These are phyloP conservation scores for Colletotrichum ledebouriae DNA, from an alignment of 2,329 filamentous ascomycete genomes.

Conservation along the genomic window DNA sequence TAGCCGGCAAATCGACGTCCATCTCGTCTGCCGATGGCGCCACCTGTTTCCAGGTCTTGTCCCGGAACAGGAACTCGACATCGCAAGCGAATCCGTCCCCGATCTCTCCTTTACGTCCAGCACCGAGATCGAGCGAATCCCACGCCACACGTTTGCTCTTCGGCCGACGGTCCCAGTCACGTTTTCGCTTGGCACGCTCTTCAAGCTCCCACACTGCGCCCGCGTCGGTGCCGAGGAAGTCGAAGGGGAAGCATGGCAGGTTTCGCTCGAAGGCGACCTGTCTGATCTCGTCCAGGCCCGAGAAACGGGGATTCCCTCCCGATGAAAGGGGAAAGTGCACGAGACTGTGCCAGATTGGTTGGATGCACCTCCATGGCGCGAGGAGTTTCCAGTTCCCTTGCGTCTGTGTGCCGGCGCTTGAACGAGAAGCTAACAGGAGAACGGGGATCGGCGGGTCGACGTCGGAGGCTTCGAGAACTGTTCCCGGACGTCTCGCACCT, in stretches of 20 bases:
- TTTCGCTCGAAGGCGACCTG: slow-evolving; percentile 87
- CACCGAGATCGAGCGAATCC: slow-evolving; percentile 79
- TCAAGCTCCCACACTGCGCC: slow-evolving; percentile 83
- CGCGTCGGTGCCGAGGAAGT: slow-evolving; percentile 83
- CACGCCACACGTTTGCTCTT: slow-evolving; percentile 86
- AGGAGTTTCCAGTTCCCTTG: slow-evolving; percentile 86
- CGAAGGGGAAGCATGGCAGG: slow-evolving; percentile 86
- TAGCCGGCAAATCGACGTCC: slow-evolving; percentile 39
- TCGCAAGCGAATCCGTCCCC: slow-evolving; percentile 88
- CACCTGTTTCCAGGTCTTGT: slow-evolving; percentile 38
- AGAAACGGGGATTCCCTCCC: slow-evolving; percentile 85
- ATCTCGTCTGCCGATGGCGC: slow-evolving; percentile 25
- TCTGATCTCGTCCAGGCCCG: slow-evolving; percentile 82
- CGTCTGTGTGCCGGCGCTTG: slow-evolving; percentile 59
- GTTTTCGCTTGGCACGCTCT: slow-evolving; percentile 70
- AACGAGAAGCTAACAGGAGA: slow-evolving; percentile 74
- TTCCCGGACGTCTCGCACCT: slow-evolving; percentile 72
- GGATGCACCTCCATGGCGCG: slow-evolving; percentile 90
- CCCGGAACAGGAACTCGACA: slow-evolving; percentile 77
- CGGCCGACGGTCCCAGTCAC: slow-evolving; percentile 81
- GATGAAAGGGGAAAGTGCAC: slow-evolving; percentile 85
- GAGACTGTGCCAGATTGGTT: slow-evolving; percentile 86
- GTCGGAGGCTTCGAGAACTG: slow-evolving; percentile 67
- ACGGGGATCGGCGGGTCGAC: slow-evolving; percentile 84
- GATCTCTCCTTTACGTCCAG: slow-evolving; percentile 82